Conservation (phyloP, 1,284 basidiomycete species). For the Trichosporon coremiiforme region DNA sequence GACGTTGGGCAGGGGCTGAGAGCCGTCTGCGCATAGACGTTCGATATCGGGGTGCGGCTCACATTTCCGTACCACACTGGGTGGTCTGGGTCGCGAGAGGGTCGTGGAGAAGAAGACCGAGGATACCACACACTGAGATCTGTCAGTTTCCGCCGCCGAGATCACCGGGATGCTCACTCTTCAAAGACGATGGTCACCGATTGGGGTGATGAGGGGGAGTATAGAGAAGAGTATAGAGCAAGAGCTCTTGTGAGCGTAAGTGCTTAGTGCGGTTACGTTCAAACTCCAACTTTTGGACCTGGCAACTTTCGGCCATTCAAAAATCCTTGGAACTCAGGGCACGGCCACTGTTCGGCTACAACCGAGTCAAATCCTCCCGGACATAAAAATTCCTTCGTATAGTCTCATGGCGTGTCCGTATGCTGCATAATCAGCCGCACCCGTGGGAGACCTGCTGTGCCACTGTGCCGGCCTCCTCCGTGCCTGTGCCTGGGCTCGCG, state of each 20-base stretch:
- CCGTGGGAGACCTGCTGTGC: background rate
- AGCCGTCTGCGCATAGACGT: background rate
- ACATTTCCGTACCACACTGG: slow-evolving; percentile 75
- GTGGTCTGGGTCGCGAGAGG: slow-evolving; percentile 63
- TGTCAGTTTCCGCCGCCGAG: background rate
- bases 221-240: slow-evolving; percentile 2
- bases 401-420: background rate
- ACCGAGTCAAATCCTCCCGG: slow-evolving; percentile 15
- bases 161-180: background rate
- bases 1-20: background rate
- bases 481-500: slow-evolving; percentile 14
- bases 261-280: background rate
- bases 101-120: slow-evolving; percentile 81
- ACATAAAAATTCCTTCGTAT: slow-evolving; percentile 1
- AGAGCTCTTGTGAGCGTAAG: slow-evolving; percentile 9
- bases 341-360: slow-evolving; percentile 1
- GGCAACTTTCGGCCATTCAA: slow-evolving; percentile 8
- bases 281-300: background rate
- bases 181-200: slow-evolving; percentile 17
- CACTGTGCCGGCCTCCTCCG: background rate
- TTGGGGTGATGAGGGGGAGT: background rate
- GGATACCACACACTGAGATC: slow-evolving; percentile 74
- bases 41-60: slow-evolving; percentile 25
- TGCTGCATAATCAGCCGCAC: background rate
- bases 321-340: slow-evolving; percentile 14